Percentiles rank a stretch among this genome's conserved stretches.
These are phyloP conservation scores for Cryptococcus sp. DNA, from an alignment of 1,284 basidiomycete genomes.

Conservation along the genomic window DNA sequence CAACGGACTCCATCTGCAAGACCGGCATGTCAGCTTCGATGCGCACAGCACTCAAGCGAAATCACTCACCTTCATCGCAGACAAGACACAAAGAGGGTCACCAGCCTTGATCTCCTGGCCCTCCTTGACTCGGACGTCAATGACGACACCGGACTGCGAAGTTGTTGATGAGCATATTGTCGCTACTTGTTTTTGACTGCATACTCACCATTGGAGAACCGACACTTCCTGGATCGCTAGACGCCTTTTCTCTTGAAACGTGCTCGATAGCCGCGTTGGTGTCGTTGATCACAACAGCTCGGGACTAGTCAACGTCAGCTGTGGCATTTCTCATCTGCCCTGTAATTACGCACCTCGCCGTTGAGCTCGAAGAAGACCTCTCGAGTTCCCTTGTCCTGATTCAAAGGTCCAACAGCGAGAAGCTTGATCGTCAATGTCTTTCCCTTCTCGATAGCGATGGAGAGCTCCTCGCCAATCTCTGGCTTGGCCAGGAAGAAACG, in stretches of 20 bases:
- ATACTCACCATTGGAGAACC: constrained; percentile 80
- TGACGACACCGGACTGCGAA: constrained; percentile 82
- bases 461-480: constrained; percentile 89
- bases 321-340: constrained; percentile 1
- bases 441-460: constrained; percentile 94
- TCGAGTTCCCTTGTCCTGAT: constrained; percentile 85
- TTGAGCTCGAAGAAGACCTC: constrained; percentile 99
- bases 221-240: constrained; percentile 88
- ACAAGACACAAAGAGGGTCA: constrained; percentile 71
- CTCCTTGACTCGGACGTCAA: constrained; percentile 96
- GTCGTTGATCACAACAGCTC: constrained; percentile 92
- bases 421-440: constrained; percentile 96
- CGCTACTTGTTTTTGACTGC: background rate
- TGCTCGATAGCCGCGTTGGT: constrained; percentile 94
- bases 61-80: constrained; percentile 78
- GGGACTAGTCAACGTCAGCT: constrained; percentile 57
- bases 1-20: constrained; percentile 89
- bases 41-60: background rate
- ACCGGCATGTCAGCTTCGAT: background rate
- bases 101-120: constrained; percentile 97
- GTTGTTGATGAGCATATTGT: background rate
- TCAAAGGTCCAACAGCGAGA: constrained; percentile 91
- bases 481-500: constrained; percentile 96
- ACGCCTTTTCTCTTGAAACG: constrained; percentile 89
- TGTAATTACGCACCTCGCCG: constrained; percentile 66